These are phyloP conservation scores for Scedosporium aurantiacum DNA, from an alignment of 2,329 filamentous ascomycete species.

Conservation along the genomic window DNA sequence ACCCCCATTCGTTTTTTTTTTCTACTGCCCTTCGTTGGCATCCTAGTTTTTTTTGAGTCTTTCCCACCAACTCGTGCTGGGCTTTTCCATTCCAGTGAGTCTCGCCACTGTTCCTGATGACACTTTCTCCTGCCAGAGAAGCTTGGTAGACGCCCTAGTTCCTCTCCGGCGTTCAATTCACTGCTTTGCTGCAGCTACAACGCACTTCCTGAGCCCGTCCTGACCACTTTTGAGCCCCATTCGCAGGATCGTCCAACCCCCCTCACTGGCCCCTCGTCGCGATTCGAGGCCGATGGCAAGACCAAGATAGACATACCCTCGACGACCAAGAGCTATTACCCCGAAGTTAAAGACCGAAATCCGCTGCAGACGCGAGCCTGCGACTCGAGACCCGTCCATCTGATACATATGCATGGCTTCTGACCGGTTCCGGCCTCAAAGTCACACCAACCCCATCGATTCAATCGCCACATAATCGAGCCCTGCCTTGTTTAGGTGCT, in stretches of 20 bases:
- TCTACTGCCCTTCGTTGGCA: not conserved
- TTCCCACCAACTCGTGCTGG: not conserved
- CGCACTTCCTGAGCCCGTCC: not conserved
- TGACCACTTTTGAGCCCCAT: not conserved
- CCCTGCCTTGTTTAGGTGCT: not conserved
- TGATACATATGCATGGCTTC: not conserved
- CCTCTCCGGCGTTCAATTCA: not conserved
- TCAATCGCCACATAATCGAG: not conserved
- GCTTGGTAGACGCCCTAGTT: not conserved
- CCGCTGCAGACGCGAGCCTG: not conserved
- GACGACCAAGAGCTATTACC: not conserved
- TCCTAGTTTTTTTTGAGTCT: not conserved
- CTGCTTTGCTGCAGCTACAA: not conserved
- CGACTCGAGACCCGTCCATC: not conserved
- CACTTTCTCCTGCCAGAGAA: not conserved
- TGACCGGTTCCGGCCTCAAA: not conserved
- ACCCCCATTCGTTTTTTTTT: conserved; percentile 2
- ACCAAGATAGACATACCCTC: not conserved
- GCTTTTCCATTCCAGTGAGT: not conserved
- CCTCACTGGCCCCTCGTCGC: not conserved
- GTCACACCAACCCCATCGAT: not conserved
- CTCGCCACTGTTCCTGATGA: not conserved
- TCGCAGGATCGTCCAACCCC: not conserved
- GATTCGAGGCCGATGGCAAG: not conserved
- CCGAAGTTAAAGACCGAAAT: not conserved